Conservation (phyloP, 2,329 filamentous ascomycete genomes). For the Colletotrichum camelliae region DNA sequence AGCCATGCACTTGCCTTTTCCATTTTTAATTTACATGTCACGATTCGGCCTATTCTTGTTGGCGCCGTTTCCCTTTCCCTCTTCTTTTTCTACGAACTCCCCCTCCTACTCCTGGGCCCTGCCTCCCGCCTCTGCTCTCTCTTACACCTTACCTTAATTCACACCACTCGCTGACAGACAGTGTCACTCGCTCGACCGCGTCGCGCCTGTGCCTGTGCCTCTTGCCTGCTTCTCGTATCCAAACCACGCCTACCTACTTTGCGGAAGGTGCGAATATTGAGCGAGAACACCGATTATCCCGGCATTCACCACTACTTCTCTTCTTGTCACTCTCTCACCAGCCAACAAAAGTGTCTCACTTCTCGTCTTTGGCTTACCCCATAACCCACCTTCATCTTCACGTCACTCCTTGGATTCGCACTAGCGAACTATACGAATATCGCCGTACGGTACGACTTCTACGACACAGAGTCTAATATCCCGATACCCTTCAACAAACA, state of each 20-base stretch:
- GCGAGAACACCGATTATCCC: neutral
- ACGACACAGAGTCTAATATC: neutral
- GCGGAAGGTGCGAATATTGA: neutral
- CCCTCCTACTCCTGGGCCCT: neutral
- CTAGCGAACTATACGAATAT: neutral
- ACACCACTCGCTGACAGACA: neutral
- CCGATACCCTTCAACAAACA: neutral
- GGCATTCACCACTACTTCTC: neutral
- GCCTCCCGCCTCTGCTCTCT: neutral
- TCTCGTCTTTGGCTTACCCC: neutral
- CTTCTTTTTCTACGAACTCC: neutral
- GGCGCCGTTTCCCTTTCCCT: neutral
- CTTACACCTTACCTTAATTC: neutral
- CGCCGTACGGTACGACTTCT: neutral
- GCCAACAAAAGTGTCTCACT: neutral
- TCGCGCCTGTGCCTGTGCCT: neutral
- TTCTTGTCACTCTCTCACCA: constrained; percentile 23
- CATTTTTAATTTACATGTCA: constrained; percentile 23
- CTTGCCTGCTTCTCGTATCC: neutral
- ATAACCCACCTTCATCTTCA: constrained; percentile 2
- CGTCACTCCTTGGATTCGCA: constrained; percentile 9
- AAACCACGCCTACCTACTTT: neutral
- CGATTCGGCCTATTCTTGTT: constrained; percentile 5
- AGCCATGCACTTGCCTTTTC: constrained; percentile 10
- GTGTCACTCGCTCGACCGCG: constrained; percentile 6